Conservation (phyloP, 2,329 filamentous ascomycete genomes). For the Xenosphaeropsis pyriputrescens region DNA sequence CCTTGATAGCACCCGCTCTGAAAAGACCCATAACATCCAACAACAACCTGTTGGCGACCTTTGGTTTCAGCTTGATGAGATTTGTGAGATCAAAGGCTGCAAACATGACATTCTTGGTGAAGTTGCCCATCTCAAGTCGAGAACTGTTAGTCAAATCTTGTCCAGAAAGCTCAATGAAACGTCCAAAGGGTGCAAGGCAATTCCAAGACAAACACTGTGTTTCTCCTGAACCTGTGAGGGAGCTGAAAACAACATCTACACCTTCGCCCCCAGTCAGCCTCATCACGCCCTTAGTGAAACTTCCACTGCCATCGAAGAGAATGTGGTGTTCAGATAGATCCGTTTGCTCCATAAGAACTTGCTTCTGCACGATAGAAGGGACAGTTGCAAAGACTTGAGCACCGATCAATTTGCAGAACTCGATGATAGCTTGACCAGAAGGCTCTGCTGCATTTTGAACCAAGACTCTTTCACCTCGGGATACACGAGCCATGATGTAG, state of each 20-base stretch:
- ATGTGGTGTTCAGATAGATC: too few relatives aligned
- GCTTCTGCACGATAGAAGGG: constrained; percentile 5
- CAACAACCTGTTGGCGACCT: background rate
- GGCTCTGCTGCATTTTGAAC: constrained; percentile 18
- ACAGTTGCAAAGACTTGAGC: constrained; percentile 15
- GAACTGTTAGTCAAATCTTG: constrained; percentile 13
- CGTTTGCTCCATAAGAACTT: constrained; percentile 4
- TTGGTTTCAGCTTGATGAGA: background rate
- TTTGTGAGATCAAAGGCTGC: constrained; percentile 1
- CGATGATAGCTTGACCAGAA: constrained; percentile 18
- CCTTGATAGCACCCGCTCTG: too few relatives aligned
- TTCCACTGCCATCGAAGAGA: too few relatives aligned
- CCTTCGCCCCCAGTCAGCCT: constrained; percentile 8
- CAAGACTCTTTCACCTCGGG: constrained; percentile 12
- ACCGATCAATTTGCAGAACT: constrained; percentile 10
- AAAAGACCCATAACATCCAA: background rate
- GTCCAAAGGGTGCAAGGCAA: constrained; percentile 19
- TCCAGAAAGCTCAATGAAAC: constrained; percentile 22
- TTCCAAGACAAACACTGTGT: too few relatives aligned
- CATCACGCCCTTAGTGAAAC: constrained; percentile 12
- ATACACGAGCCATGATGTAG: constrained; percentile 4
- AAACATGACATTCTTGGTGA: constrained; percentile 5
- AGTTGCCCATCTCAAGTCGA: constrained; percentile 6
- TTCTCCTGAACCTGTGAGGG: constrained; percentile 9
- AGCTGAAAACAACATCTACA: constrained; percentile 15